These are phyloP conservation scores for Domatiomyces catenatus DNA, from an alignment of 2,329 filamentous ascomycete species.

Conservation along the genomic window DNA sequence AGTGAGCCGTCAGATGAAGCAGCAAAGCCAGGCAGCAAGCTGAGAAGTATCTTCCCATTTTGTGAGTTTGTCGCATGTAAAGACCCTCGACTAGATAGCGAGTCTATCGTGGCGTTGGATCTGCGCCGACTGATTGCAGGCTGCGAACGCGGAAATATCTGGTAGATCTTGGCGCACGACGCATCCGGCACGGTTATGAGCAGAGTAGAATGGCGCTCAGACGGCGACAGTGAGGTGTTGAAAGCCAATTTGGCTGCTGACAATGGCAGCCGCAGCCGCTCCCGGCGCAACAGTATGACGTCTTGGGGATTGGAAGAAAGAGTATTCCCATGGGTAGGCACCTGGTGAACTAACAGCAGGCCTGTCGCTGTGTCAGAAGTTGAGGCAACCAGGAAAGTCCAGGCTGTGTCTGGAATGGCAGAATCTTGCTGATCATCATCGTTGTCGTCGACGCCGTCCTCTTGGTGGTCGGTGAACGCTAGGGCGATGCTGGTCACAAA, in stretches of 20 bases:
- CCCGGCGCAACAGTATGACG: slow-evolving; percentile 31
- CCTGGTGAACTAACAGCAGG: slow-evolving; percentile 29
- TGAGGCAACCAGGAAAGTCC: slow-evolving; percentile 33
- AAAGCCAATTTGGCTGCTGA: slow-evolving; percentile 33
- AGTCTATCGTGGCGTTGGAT: slow-evolving; percentile 21
- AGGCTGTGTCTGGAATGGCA: slow-evolving; percentile 17
- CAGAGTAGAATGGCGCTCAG: slow-evolving; percentile 37
- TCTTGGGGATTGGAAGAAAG: slow-evolving; percentile 22
- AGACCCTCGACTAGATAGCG: slow-evolving; percentile 10
- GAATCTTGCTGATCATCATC: slow-evolving; percentile 16
- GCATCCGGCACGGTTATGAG: slow-evolving; percentile 36
- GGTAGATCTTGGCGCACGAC: slow-evolving; percentile 44
- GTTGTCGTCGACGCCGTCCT: slow-evolving; percentile 18
- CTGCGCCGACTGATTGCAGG: slow-evolving; percentile 14
- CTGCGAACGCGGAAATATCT: slow-evolving; percentile 30
- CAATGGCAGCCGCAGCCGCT: slow-evolving; percentile 35
- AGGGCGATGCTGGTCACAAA: slow-evolving; percentile 37
- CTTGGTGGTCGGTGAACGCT: slow-evolving; percentile 32
- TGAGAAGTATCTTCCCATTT: slow-evolving; percentile 30
- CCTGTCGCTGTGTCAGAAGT: slow-evolving; percentile 31
- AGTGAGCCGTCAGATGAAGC: slow-evolving; percentile 16
- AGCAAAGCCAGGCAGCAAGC: slow-evolving; percentile 28
- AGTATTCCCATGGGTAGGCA: slow-evolving; percentile 22
- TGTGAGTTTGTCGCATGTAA: slow-evolving; percentile 14
- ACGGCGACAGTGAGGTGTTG: slow-evolving; percentile 38